These are phyloP conservation scores for Raphanus sativus DNA, from an alignment of 345 rosid genomes.

Conservation along the genomic window DNA sequence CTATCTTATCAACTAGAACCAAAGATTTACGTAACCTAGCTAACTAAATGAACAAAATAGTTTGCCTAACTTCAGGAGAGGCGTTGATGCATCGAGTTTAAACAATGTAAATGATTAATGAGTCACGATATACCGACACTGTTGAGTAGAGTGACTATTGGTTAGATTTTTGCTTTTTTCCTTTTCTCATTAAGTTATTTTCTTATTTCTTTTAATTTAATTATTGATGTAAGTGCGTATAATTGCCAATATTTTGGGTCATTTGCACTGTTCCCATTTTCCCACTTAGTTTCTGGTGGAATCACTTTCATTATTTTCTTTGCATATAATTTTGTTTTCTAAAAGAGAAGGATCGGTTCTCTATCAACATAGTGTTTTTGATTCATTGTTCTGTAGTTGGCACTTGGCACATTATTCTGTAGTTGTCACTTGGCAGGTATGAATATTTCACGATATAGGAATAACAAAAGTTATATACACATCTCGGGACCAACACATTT, in stretches of 20 bases:
- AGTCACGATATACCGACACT: slow-evolving; percentile 29
- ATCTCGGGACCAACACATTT: background rate
- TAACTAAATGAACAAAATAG: background rate
- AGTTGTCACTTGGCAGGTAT: background rate
- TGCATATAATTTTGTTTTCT: slow-evolving; percentile 18
- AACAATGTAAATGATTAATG: slow-evolving; percentile 20
- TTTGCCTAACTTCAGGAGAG: slow-evolving; percentile 31
- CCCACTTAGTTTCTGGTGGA: slow-evolving; percentile 34
- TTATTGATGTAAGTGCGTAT: slow-evolving; percentile 32
- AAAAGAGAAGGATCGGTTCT: background rate
- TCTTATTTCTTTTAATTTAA: slow-evolving; percentile 16
- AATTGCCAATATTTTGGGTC: slow-evolving; percentile 30
- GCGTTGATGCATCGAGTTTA: slow-evolving; percentile 16
- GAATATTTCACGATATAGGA: background rate
- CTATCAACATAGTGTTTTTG: background rate
- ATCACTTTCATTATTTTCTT: slow-evolving; percentile 25
- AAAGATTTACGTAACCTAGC: background rate
- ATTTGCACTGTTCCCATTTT: slow-evolving; percentile 19
- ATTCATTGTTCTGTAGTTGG: background rate
- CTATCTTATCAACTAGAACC: background rate
- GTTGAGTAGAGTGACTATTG: slow-evolving; percentile 27
- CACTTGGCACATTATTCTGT: slow-evolving; percentile 8
- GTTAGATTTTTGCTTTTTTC: slow-evolving; percentile 13
- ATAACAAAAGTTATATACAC: background rate
- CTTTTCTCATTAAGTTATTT: background rate